Conservation (phyloP, 2,329 filamentous ascomycete genomes). For the Penicillium sp. region DNA sequence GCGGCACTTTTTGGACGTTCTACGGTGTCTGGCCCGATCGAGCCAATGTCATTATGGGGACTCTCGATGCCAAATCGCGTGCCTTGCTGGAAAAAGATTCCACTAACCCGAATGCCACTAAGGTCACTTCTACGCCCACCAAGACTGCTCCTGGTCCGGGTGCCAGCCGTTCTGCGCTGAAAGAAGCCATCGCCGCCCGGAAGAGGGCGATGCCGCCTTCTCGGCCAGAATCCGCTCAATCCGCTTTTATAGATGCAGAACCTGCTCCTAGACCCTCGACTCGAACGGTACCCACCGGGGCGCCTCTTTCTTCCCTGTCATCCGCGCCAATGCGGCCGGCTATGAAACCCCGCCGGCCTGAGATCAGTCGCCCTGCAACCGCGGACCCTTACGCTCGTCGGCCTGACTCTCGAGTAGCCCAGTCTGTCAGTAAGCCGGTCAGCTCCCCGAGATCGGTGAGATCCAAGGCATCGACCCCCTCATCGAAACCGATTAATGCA, state of each 20-base stretch:
- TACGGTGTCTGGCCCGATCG: conserved; percentile 73
- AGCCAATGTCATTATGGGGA: conserved; percentile 76
- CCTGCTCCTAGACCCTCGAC: conserved; percentile 37
- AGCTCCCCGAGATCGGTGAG: conserved; percentile 28
- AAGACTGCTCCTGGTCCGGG: conserved; percentile 21
- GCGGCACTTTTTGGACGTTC: conserved; percentile 85
- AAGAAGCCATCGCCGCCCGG: conserved; percentile 82
- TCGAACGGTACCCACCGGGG: conserved; percentile 40
- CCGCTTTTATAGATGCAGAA: conserved; percentile 48
- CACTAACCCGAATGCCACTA: conserved; percentile 61
- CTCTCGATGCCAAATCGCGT: conserved; percentile 76
- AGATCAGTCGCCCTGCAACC: conserved; percentile 39
- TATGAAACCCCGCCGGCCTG: conserved; percentile 40
- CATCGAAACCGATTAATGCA: conserved; percentile 30
- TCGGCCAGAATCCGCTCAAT: conserved; percentile 61
- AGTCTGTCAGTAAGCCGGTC: conserved; percentile 17
- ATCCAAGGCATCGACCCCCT: conserved; percentile 36
- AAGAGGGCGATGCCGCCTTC: conserved; percentile 63
- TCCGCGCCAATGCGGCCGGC: conserved; percentile 60
- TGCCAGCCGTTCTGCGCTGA: conserved; percentile 59
- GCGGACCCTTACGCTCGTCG: conserved; percentile 37
- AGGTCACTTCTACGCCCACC: conserved; percentile 21
- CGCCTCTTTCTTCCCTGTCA: conserved; percentile 51
- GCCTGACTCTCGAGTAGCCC: conserved; percentile 49
- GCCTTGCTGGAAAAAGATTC: conserved; percentile 80